Evolutionary conservation across 768 basidiomycete species (phyloP), one percentile per base, ranked within the genome.

Genomic region (Chalciporus piperatus): DNA sequence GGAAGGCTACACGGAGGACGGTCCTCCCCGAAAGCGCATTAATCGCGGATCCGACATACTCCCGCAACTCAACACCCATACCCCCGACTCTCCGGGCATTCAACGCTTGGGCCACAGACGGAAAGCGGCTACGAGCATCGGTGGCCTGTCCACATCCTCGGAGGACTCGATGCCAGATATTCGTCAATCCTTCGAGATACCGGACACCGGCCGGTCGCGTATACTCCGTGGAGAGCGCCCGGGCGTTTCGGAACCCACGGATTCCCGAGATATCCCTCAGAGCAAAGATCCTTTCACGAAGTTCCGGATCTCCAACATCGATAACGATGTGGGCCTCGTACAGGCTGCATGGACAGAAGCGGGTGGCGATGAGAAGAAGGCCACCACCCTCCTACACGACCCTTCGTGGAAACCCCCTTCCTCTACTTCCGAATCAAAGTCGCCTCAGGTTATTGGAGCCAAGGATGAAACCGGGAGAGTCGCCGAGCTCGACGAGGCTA

Each of bases 401-500:
- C 72, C 77, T 3, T 64, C 59, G 12, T 89, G 85, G 85, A 72
- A 73, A 41, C 73, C 73, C 3, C 50, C 68, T 16, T 68, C 60
- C 1, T 40, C 54, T 7, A 44, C 63, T 11, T 22, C 72, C 4
- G 59, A 59, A 6, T 50, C 41, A 16, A 65, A 41, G 33, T 54
- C 58, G 14, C 48, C 51, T 7, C 54, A 40, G 45, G 49, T 50
- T 14, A 51, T 41, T 22, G 3, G 33, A 13, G 32, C 38, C 11
- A 57, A 65, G 10, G 65, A 70, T 14, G 52, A 82, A 41, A 71
- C 77, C 5, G 87, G 88, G 27, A 76, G 85, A 41, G 84, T 89
- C 28, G 81, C 76, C 52, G 88, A 88, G 63, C 65, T 89, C 22
- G 87, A 89, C 35, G 85, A 89, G 55, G 86, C 83, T n/a, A 77